Base-by-base conservation (phyloP, 352 stramenopile genomes). In the Phytophthora brassicae region DNA sequence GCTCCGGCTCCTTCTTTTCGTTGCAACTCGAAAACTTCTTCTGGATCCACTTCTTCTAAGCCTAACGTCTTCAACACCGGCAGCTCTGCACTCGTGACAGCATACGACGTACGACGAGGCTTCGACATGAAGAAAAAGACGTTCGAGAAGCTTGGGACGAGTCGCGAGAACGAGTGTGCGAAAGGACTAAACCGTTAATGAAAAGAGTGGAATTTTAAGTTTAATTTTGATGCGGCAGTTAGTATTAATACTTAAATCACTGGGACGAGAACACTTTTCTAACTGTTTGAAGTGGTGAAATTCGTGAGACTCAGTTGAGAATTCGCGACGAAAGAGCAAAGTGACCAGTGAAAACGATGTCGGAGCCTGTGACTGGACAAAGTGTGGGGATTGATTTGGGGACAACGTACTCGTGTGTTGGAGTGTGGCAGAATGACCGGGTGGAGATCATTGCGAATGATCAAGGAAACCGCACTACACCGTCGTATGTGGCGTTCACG, bases 401-500 rank as follows among this genome's bases (percentile, higher is more conserved):
- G 62, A 99, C 96, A 54, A 99, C 94, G 23, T 98, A 99, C 80
- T 98, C 91, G 57, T 99, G 96, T 59, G 93, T 99, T 44, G 96
- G 95, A 26, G 94, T 98, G 33, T 99, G 94, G 94, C 92, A 98
- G 74, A 98, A 99, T 68, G 96, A 98, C 78, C 92, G 89, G 44
- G 96, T 98, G 12, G 94, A 99, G 66, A 97, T 97, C 70, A 97
- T 98, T 66, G 93, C 93, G 45, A 98, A 98, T 67, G 92, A 98
- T 64, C 90, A 98, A 68, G 96, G 96, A 46, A 97, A 98, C 73
- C 88, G 94, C 31, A 98, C 92, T 28, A 98, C 94, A 0, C 95
- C 95, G 5, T 98, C 94, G 24, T 98, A 98, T 66, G 94, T 99
- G 43, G 94, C 92, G 2, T 98, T 98, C 80, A 98, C 89, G 17